phyloP scores from a whole-genome alignment of 352 stramenopile genomes.

The Pythium volutum region DNA sequence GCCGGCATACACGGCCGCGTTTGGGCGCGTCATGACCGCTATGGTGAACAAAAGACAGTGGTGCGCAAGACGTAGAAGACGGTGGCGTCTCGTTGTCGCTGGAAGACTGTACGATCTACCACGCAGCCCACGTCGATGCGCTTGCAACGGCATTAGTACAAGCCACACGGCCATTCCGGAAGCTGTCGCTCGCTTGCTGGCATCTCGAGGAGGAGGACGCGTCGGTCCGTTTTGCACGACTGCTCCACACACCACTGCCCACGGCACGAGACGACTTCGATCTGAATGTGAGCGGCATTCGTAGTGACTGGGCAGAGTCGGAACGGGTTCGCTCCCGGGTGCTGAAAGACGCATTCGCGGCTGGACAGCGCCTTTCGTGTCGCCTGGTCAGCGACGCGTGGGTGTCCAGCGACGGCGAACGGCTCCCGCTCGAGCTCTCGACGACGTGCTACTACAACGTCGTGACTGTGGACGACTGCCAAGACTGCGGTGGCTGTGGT shows the following conservation, averaged over 20 bases:
- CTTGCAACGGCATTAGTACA: background rate
- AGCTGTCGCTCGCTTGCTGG: slow-evolving; percentile 5
- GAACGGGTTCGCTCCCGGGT: background rate
- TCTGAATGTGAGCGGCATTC: slow-evolving; percentile 1
- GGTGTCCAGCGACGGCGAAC: background rate
- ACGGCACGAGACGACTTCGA: background rate
- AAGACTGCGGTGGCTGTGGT: too few species aligned
- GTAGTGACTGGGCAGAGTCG: background rate
- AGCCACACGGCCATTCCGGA: background rate
- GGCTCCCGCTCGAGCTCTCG: background rate
- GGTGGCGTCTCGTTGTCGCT: background rate
- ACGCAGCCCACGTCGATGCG: background rate
- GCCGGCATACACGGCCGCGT: too few species aligned
- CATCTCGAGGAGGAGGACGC: background rate
- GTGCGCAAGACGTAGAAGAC: background rate
- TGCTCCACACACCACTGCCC: background rate
- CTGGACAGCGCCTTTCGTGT: background rate
- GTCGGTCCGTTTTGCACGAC: background rate
- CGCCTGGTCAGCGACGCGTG: background rate
- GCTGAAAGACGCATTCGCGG: background rate
- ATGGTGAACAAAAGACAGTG: background rate
- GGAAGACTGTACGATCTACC: background rate
- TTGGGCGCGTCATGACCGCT: background rate
- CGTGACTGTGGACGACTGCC: too few species aligned
- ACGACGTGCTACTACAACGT: background rate